Evolutionary conservation across 2,329 filamentous ascomycete genomes (phyloP), one percentile per base, ranked within the genome.

Genomic region (Trichoderma breve): DNA sequence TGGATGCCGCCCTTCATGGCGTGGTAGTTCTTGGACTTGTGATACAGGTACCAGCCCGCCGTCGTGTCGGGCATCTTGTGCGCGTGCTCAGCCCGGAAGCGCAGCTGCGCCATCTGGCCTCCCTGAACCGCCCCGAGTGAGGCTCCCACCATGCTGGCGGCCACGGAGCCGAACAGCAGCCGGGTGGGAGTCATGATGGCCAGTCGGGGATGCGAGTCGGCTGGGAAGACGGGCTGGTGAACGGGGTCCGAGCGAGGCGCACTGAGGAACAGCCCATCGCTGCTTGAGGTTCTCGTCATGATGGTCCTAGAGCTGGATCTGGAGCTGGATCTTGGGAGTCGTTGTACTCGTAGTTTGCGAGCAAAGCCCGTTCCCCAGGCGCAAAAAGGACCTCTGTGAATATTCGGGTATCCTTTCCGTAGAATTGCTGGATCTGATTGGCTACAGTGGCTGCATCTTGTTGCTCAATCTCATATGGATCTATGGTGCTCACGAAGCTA

Each of bases 11-110:
- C 93, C 26, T 92, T 87, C 77, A 93, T 91, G 66, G 92, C 88
- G 77, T 94, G 90, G 84, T 99, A 98, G 82, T 97, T 98, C 82
- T 98, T 98, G 80, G 90, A 93, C 83, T 98, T 98, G 85, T 98
- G 95, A 82, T 99, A 99, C n/a, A 98, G 88, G 80, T 95, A 99
- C 96, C 96, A 99, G 21, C 94, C 95, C 2, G 91, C 89, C 30
- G 93, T 91, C 1, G 91, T 91, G 4, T 89, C 90, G 24, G 96
- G 96, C 74, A 98, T 90, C 75, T 95, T 93, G 85, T 99, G 96
- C 1, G 96, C 94, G 79, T 99, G 97, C 83, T 99, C 96, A 73
- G 96, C 96, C 70, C 95, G 92, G 84, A 98, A 99, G 51, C 92
- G 92, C 72, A 97, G 86, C 66, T 92, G 91, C 1, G 93, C 89